Evolutionary conservation across 208 protist species (phyloP), one percentile per base, ranked within the genome.

Genomic region (Wallacemonas sp.): DNA sequence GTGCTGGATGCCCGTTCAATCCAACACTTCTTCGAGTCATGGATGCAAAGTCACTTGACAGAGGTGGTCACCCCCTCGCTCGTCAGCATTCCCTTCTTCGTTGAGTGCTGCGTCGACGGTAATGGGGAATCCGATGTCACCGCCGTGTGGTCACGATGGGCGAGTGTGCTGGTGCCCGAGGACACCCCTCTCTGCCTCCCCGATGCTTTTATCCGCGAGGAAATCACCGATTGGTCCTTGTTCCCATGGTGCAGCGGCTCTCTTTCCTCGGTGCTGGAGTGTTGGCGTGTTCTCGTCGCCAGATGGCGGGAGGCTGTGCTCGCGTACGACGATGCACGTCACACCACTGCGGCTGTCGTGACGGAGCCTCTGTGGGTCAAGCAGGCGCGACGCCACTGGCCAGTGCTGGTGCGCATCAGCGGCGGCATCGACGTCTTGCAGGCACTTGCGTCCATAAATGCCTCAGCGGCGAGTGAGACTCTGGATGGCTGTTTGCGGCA

Each of bases 181-280:
- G 51, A n/a, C 30, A n/a, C 51, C 2, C 51, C 51, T 3, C 17
- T 58, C n/a, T 24, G 51, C 28, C 14, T 58, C 15, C 51, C 51
- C 8, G 24, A 41, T 4, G 34, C 41, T n/a, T 21, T 58, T 26
- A 14, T 58, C 9, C 51, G 28, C 31, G 51, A 58, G 19, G 51
- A 58, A 21, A 22, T 58, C 51, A 27, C 51, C 2, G 51, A 58
- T 19, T 58, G 51, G 51, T 38, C 24, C 2, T 22, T 58, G 51
- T 58, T 58, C 24, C 51, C 51, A n/a, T 58, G 51, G 51, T 34
- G 51, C 31, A 8, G 2, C 4, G 12, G 17, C 9, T 15, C 51
- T 14, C 28, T 58, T 9, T 3, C 51, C 12, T 31, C 17, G 4
- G 28, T 27, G 15, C n/a, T 58, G 51, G 51, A 26, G 5, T 24